phyloP scores from a whole-genome alignment of 106 monocot genomes.

The Alisma plantagoaquatica region DNA sequence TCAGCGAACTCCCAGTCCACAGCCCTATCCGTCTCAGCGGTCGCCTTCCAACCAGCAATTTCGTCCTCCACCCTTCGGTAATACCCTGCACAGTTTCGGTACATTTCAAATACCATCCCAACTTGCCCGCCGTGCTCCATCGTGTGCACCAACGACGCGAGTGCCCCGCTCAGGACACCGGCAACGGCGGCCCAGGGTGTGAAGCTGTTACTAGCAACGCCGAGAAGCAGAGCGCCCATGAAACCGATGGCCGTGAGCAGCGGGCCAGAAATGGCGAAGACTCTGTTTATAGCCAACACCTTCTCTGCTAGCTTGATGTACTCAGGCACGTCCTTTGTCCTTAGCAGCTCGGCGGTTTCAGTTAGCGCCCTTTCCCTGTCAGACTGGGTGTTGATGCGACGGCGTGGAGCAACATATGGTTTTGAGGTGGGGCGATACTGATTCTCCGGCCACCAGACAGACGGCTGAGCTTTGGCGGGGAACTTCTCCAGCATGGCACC shows the following conservation, averaged over 20 bases:
- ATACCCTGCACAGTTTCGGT: slow-evolving; percentile 52
- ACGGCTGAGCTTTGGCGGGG: slow-evolving; percentile 44
- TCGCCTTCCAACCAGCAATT: slow-evolving; percentile 42
- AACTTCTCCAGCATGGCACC: slow-evolving; percentile 82
- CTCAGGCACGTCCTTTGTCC: slow-evolving; percentile 38
- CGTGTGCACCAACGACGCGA: slow-evolving; percentile 50
- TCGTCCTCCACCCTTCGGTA: slow-evolving; percentile 57
- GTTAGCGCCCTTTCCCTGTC: slow-evolving; percentile 52
- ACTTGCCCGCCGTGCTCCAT: slow-evolving; percentile 73
- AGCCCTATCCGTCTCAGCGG: slow-evolving; percentile 26
- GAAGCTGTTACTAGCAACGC: slow-evolving; percentile 9
- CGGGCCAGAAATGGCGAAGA: slow-evolving; percentile 52
- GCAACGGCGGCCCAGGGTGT: slow-evolving; percentile 21
- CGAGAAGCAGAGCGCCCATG: slow-evolving; percentile 17
- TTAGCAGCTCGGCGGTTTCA: slow-evolving; percentile 31
- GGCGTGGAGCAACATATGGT: slow-evolving; percentile 2
- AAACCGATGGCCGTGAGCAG: slow-evolving; percentile 43
- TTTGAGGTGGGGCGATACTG: neutral
- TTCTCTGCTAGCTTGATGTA: slow-evolving; percentile 32
- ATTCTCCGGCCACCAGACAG: slow-evolving; percentile 64
- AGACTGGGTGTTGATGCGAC: no score
- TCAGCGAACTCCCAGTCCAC: slow-evolving; percentile 66
- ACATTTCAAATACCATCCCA: slow-evolving; percentile 80
- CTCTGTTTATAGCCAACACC: slow-evolving; percentile 39
- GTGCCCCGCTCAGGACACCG: slow-evolving; percentile 42